Evolutionary conservation across 1,284 basidiomycete species (phyloP).

Genomic region (Trametes pubescens): DNA sequence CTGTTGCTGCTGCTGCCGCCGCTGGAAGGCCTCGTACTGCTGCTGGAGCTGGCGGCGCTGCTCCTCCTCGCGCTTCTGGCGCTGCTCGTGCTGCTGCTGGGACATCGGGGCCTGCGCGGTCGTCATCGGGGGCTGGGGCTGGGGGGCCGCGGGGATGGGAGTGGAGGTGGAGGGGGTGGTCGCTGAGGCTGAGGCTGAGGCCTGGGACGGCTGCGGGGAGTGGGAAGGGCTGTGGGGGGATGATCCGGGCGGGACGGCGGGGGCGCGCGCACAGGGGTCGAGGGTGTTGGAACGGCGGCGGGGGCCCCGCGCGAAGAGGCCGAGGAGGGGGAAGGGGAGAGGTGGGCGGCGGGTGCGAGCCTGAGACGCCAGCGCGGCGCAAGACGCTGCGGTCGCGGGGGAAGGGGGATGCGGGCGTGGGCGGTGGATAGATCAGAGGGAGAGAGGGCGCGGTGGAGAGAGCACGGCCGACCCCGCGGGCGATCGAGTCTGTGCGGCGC

Average conservation of each 20-base stretch:
- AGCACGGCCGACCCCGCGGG: neutral
- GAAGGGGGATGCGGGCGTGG: neutral
- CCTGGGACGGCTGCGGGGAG: constrained; percentile 12
- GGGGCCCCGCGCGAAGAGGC: constrained; percentile 34
- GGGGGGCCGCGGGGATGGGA: constrained; percentile 16
- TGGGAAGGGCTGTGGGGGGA: constrained; percentile 12
- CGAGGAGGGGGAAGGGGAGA: constrained; percentile 34
- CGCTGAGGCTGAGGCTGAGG: constrained; percentile 3
- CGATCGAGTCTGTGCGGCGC: neutral
- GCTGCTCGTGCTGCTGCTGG: constrained; percentile 13
- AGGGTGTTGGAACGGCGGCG: constrained; percentile 38
- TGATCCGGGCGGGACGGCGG: constrained; percentile 7
- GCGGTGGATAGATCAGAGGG: no score
- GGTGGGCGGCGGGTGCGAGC: constrained; percentile 35
- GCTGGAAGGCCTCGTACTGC: constrained; percentile 17
- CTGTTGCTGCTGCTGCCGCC: constrained; percentile 19
- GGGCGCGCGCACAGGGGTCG: constrained; percentile 29
- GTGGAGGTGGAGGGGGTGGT: constrained; percentile 18
- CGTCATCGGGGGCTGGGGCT: constrained; percentile 23
- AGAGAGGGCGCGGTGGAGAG: neutral
- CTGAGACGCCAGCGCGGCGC: constrained; percentile 31
- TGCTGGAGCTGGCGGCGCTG: constrained; percentile 17
- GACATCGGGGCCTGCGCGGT: constrained; percentile 22
- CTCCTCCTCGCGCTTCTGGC: constrained; percentile 12
- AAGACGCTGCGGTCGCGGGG: constrained; percentile 13